Percentiles rank a stretch among this genome's conserved stretches.
phyloP scores from a whole-genome alignment of 192 early-diverging fungal species.

The Coemansia sp. region DNA sequence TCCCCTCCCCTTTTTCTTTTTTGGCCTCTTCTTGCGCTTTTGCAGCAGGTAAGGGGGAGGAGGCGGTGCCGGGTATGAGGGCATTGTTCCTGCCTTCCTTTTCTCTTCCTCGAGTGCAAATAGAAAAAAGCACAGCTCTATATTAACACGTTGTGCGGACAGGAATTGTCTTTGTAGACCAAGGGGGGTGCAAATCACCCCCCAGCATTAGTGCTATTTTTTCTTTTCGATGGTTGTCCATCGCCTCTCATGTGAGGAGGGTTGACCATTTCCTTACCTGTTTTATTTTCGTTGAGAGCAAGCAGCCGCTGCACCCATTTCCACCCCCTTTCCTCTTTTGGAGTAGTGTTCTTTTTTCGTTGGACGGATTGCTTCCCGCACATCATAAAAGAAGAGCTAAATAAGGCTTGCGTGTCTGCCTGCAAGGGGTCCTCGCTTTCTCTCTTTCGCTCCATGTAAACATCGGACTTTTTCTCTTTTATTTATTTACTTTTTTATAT shows the following conservation, averaged over 20 bases:
- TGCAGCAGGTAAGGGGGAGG: neutral
- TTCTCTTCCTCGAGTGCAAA: neutral
- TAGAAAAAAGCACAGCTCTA: constrained; percentile 7
- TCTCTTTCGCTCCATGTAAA: neutral
- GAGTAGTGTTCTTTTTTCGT: neutral
- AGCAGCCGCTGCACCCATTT: constrained; percentile 3
- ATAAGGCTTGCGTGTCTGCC: neutral
- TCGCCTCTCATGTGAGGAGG: constrained; percentile 8
- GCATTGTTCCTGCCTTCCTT: constrained; percentile 1
- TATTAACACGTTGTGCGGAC: constrained; percentile 7
- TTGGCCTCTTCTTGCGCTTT: neutral
- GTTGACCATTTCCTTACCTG: constrained; percentile 10
- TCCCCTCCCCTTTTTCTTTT: neutral
- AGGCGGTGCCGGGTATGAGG: neutral
- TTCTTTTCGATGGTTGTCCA: neutral
- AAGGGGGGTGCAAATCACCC: constrained; percentile 2
- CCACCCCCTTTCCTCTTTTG: constrained; percentile 2
- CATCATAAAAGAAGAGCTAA: neutral
- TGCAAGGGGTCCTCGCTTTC: neutral
- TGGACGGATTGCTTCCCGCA: no score
- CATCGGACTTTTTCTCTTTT: constrained; percentile 11
- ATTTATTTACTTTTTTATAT: constrained; percentile 8
- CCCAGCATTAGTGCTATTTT: neutral
- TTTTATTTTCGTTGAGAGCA: neutral
- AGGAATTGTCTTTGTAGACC: neutral